Evolutionary conservation across 495 filamentous ascomycete species (phyloP).

Genomic region (Staphylotrichum longicolle): DNA sequence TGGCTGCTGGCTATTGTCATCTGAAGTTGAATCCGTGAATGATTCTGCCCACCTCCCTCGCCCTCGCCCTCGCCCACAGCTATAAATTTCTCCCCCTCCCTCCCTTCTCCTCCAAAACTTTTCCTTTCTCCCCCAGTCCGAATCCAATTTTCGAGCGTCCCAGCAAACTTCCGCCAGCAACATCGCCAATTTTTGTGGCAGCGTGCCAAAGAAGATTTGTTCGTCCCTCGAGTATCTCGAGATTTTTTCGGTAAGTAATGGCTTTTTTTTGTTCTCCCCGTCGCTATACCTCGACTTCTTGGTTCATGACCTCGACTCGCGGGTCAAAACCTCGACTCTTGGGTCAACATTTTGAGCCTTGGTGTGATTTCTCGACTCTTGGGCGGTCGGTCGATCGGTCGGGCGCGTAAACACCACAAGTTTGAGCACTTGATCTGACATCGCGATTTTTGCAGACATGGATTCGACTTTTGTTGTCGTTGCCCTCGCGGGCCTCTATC

Average conservation of each 20-base stretch:
- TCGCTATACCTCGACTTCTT: background rate
- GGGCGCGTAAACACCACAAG: background rate
- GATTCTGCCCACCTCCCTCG: background rate
- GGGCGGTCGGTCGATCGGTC: background rate
- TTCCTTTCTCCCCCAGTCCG: slow-evolving; percentile 12
- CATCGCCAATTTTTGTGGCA: background rate
- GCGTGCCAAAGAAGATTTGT: slow-evolving; percentile 1
- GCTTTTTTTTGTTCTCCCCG: background rate
- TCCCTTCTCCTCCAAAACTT: background rate
- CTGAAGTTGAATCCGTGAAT: background rate
- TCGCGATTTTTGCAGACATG: background rate
- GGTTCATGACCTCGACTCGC: no score
- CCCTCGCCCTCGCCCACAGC: background rate
- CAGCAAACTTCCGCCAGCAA: background rate
- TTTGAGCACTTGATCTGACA: background rate
- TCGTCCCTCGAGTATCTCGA: background rate
- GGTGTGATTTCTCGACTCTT: background rate
- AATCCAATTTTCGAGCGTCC: background rate
- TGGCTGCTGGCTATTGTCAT: background rate
- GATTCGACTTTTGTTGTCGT: background rate
- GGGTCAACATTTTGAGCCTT: no score
- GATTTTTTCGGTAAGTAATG: slow-evolving; percentile 1
- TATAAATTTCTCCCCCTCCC: slow-evolving; percentile 1
- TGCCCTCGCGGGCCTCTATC: slow-evolving; percentile 3
- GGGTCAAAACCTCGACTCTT: no score